These are phyloP conservation scores for Yamadazyma membranifaciens DNA, from an alignment of 1,139 yeast genomes.

Conservation along the genomic window DNA sequence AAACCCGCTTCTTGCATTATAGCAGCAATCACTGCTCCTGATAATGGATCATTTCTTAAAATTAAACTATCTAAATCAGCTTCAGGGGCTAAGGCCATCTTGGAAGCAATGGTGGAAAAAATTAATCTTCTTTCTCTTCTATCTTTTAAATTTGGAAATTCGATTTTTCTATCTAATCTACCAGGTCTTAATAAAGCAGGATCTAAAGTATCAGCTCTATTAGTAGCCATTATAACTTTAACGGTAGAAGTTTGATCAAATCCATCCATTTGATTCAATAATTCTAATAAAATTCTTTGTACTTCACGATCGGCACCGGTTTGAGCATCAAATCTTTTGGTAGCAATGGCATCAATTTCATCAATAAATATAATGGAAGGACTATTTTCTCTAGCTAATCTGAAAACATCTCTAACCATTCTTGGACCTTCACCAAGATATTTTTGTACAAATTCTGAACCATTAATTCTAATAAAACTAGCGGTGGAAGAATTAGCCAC, in stretches of 20 bases:
- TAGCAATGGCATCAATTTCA: slow-evolving; percentile 98
- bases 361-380: slow-evolving; percentile 97
- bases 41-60: slow-evolving; percentile 91
- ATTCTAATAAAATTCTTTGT: slow-evolving; percentile 93
- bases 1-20: slow-evolving; percentile 99
- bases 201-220: slow-evolving; percentile 96
- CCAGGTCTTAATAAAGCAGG: slow-evolving; percentile 98
- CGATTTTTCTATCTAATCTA: slow-evolving; percentile 96
- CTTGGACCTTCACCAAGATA: slow-evolving; percentile 99
- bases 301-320: slow-evolving; percentile 99
- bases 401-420: slow-evolving; percentile 97
- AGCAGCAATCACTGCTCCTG: slow-evolving; percentile 98
- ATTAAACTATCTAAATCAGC: slow-evolving; percentile 93
- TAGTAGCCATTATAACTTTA: slow-evolving; percentile 98
- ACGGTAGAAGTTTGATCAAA: slow-evolving; percentile 95
- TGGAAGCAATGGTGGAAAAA: slow-evolving; percentile 93
- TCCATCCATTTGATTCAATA: slow-evolving; percentile 98
- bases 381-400: slow-evolving; percentile 94
- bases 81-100: slow-evolving; percentile 97
- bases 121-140: slow-evolving; percentile 97
- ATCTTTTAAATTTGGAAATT: slow-evolving; percentile 92
- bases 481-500: slow-evolving; percentile 98
- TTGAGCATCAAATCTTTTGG: slow-evolving; percentile 98
- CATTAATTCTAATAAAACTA: slow-evolving; percentile 92
- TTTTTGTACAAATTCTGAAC: slow-evolving; percentile 97